Base-by-base conservation (phyloP, 768 basidiomycete genomes). In the Pleurotus salmoneostramineus region DNA sequence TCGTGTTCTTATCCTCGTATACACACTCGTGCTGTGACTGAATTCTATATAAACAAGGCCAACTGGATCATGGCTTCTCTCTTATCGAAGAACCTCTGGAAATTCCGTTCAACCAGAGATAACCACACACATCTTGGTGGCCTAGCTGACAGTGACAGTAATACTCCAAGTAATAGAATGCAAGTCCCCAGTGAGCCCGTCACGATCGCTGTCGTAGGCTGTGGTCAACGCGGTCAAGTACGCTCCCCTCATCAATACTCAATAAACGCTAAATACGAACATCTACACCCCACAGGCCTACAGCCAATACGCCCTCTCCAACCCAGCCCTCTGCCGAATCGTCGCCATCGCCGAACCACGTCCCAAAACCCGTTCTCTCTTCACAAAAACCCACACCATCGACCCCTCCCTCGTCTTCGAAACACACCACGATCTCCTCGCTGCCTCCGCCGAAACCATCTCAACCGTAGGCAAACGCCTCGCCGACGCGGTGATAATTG, bases 301-400 rank as follows among this genome's bases (percentile, higher is more conserved):
- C 62, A 78, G 87, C 0, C 60, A 59, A 33, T 93, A 89, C 63
- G 84, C 90, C 0, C 70, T 85, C 35, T 57, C 71, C 14, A 72
- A 76, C 49, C 91, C 93, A 2, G 71, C 81, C 3, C 70, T 71
- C 32, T 91, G 89, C 78, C 89, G 83, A 67, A 78, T 95, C 43
- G 88, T 94, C 14, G 87, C 93, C 17, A 88, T 95, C 58, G 92
- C 91, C 12, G 93, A 95, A 61, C 93, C 93, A 2, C 83, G 91
- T 15, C 77, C 79, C 3, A 80, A 84, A 58, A 87, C 91, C 1
- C 83, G 81, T 51, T 68, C 74, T 37, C 69, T 74, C 58, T 87
- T 92, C 62, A 82, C 85, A 5, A 67, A 77, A 14, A 66, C 72
- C 0, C 81, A 92, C 64, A 69, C 75, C 0, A 71, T 95, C 58